These are phyloP conservation scores for Phytophthora boehmeriae DNA, from an alignment of 352 stramenopile genomes.

Conservation along the genomic window DNA sequence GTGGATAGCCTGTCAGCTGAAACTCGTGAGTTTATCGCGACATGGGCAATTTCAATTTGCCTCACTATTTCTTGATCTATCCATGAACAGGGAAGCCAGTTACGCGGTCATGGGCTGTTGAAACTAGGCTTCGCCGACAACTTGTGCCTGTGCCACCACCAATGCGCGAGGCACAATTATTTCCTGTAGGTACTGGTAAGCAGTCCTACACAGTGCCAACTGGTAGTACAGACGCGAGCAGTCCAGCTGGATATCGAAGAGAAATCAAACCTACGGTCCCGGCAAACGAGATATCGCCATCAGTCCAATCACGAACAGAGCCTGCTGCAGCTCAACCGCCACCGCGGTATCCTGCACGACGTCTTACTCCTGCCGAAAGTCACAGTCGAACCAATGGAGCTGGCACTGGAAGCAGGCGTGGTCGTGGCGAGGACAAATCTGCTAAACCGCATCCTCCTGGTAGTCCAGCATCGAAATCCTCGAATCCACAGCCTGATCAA, in stretches of 20 bases:
- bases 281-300: constrained; percentile 5
- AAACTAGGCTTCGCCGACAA: constrained; percentile 53
- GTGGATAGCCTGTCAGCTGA: constrained; percentile 2
- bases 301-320: constrained; percentile 5
- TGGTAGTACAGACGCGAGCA: not conserved
- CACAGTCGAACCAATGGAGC: constrained; percentile 9
- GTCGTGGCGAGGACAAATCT: constrained; percentile 13
- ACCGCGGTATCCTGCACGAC: constrained; percentile 1
- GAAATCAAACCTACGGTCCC: constrained; percentile 13
- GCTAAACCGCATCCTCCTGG: constrained; percentile 8
- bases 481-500: constrained; percentile 7
- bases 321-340: not conserved
- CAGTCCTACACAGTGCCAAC: not conserved
- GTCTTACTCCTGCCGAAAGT: constrained; percentile 10
- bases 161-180: constrained; percentile 26
- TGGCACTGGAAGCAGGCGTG: constrained; percentile 13
- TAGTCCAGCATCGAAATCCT: constrained; percentile 2
- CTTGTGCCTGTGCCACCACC: constrained; percentile 48
- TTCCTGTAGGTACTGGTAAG: constrained; percentile 1
- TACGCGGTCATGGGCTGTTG: constrained; percentile 63
- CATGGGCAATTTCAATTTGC: too few relatives aligned
- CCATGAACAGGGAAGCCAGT: constrained; percentile 21
- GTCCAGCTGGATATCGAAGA: not conserved
- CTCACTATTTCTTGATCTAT: not conserved
- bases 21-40: constrained; percentile 16